A percentile compares a stretch with the other conserved stretches of the same genome.
Conservation (phyloP, 2,329 filamentous ascomycete genomes). For the Beauveria australis region DNA sequence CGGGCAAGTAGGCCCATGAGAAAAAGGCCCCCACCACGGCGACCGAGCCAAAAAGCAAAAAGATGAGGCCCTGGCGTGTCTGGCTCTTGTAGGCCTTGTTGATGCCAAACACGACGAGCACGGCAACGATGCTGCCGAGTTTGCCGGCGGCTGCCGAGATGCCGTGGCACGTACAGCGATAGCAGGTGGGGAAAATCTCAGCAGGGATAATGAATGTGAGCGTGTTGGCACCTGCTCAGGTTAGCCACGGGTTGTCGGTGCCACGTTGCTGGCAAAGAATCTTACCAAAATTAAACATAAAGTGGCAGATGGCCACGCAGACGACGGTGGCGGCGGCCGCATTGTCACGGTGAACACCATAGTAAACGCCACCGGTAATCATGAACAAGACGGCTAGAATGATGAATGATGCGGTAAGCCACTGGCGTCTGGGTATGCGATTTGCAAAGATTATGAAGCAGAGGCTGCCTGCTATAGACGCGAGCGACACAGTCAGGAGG, state of each 20-base stretch:
- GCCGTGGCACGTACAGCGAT: slow-evolving; percentile 54
- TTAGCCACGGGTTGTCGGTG: slow-evolving; percentile 6
- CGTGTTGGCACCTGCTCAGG: slow-evolving; percentile 43
- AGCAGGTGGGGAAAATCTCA: slow-evolving; percentile 57
- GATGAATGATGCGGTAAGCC: slow-evolving; percentile 42
- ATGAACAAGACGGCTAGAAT: slow-evolving; percentile 38
- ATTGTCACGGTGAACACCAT: slow-evolving; percentile 33
- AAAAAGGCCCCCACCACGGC: slow-evolving; percentile 40
- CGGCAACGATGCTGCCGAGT: slow-evolving; percentile 45
- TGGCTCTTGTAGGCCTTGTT: slow-evolving; percentile 34
- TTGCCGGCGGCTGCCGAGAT: slow-evolving; percentile 55
- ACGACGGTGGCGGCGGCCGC: slow-evolving; percentile 39
- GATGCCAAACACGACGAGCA: slow-evolving; percentile 42
- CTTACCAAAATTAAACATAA: slow-evolving; percentile 47
- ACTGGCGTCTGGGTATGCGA: slow-evolving; percentile 38
- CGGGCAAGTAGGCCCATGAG: slow-evolving; percentile 44
- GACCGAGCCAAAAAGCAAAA: slow-evolving; percentile 42
- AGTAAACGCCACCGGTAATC: slow-evolving; percentile 42
- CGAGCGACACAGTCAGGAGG: slow-evolving; percentile 41
- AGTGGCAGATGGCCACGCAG: slow-evolving; percentile 44
- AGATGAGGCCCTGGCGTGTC: slow-evolving; percentile 40
- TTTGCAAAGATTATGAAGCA: slow-evolving; percentile 42
- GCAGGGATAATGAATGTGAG: slow-evolving; percentile 57
- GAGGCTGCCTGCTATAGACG: slow-evolving; percentile 41
- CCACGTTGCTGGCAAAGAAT: background rate